Percentiles rank a stretch among this genome's conserved stretches.
phyloP scores from a whole-genome alignment of 169 alveolate genomes.

The Plasmodium yoelii region DNA sequence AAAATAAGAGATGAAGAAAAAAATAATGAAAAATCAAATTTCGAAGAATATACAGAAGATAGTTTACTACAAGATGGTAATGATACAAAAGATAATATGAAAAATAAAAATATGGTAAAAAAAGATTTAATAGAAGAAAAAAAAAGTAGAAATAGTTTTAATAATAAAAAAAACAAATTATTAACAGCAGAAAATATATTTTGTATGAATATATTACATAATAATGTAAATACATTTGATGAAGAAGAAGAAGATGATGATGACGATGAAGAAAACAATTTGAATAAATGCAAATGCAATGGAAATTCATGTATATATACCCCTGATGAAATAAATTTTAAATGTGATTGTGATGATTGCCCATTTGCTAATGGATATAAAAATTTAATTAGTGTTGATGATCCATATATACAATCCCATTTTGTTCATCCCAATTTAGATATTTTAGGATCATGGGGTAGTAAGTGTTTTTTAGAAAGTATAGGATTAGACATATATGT shows the following conservation, averaged over 20 bases:
- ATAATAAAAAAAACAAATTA: constrained; percentile 32
- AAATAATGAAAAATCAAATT: background rate
- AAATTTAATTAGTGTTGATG: constrained; percentile 69
- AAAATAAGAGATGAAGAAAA: constrained; percentile 23
- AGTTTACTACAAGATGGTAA: background rate
- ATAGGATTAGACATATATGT: constrained; percentile 81
- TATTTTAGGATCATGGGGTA: constrained; percentile 86
- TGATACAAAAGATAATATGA: background rate
- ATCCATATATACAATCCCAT: constrained; percentile 76
- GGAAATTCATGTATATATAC: constrained; percentile 67
- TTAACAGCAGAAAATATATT: constrained; percentile 76
- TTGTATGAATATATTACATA: constrained; percentile 70
- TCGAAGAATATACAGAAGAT: background rate
- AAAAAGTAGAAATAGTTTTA: constrained; percentile 1
- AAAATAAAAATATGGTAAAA: constrained; percentile 9
- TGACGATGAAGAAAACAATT: constrained; percentile 59
- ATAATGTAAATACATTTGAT: constrained; percentile 76
- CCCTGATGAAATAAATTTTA: constrained; percentile 74
- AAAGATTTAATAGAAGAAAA: constrained; percentile 5
- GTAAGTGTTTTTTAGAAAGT: constrained; percentile 83
- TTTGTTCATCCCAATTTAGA: constrained; percentile 79
- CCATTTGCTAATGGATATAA: constrained; percentile 76
- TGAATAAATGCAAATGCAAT: constrained; percentile 68
- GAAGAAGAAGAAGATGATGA: constrained; percentile 78
- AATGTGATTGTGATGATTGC: constrained; percentile 75